Base-by-base conservation (phyloP, 176 grass and related monocot species). In the Oryza glaberrima region DNA sequence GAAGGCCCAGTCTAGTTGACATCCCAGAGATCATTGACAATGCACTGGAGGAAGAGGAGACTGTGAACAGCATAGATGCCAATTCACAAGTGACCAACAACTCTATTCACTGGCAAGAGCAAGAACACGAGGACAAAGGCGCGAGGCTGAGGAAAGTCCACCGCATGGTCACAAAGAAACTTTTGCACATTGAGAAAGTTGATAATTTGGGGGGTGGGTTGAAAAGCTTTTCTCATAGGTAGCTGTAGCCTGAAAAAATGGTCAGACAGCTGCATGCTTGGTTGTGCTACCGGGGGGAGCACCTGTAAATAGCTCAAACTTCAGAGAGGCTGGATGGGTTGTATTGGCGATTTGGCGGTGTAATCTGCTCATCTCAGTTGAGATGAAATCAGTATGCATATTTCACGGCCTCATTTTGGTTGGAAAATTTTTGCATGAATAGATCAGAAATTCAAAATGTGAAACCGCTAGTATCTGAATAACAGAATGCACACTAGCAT, bases 201-300 rank as follows among this genome's bases (percentile, higher is more conserved):
- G 78, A 86, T 23, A 82, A 0, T 6, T 12, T 77, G 45, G 19
- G 51, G 13, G 56, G 66, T 26, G 83, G 72, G 56, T 22, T 70
- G 2, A 82, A 34, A 65, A 86, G 83, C 67, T 90, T 90, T 36
- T 26, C 73, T 66, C 78, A 58, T 5, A 77, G 88, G 47, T 80
- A 75, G 87, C 44, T 9, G 15, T 30, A 64, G 35, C 16, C 26
- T 41, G 8, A 16, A 76, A 25, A 81, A 25, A 48, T 19, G 14
- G 28, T 54, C 40, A 41, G 7, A 41, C 58, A 40, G 14, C 25
- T 64, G 82, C 26, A 44, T 44, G 43, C 56, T 36, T 44, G 81
- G 75, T 25, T 71, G 68, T 56, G 36, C 86, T 46, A 20, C 8
- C 23, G 14, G 40, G 48, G 71, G 52, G 44, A 12, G 1, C 70